Base-by-base conservation (phyloP, 257 asterid genomes). In the Anisodus acutangulus region DNA sequence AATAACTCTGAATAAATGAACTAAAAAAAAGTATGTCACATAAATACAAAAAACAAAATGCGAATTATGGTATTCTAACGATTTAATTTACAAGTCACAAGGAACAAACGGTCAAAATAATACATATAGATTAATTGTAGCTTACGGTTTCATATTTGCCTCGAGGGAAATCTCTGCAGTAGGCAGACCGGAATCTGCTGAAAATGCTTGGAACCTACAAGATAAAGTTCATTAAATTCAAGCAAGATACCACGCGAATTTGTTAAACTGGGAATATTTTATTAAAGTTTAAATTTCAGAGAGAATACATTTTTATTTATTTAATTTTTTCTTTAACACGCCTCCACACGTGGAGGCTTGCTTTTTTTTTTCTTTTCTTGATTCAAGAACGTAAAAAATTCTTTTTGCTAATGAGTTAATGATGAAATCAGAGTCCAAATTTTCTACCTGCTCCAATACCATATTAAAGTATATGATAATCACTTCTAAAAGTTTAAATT, bases 161-260 rank as follows among this genome's bases (percentile, higher is more conserved):
- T 86, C 79, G 2, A 89, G 78, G 22, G 90, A 57, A 37, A 91
- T 66, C 15, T 89, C 86, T 59, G 92, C 89, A 70, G 85, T 85
- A 3, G 87, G 87, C 31, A 79, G 69, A 26, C 93, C 91, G 0
- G 91, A 86, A 54, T 74, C 43, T 11, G 86, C 88, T 17, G 90
- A 86, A 49, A 84, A 69, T 26, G 84, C 89, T 72, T 85, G 84
- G 16, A 86, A 69, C 81, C 91, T 87, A 90, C 47, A 80, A 12
- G 17, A 11, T 70, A 85, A 70, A 84, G 22, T 41, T 69, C 26
- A 82, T 70, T 13, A 41, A 78, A 53, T 35, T 53, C 57, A 55
- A 4, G 37, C 39, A 2, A 10, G 7, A 1, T 69, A 39, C 5
- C 13, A 66, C 3, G 1, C 45, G 0, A 66, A 31, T 64, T 64